phyloP scores from a whole-genome alignment of 306 rosid genomes.

The Lathyrus aphaca region DNA sequence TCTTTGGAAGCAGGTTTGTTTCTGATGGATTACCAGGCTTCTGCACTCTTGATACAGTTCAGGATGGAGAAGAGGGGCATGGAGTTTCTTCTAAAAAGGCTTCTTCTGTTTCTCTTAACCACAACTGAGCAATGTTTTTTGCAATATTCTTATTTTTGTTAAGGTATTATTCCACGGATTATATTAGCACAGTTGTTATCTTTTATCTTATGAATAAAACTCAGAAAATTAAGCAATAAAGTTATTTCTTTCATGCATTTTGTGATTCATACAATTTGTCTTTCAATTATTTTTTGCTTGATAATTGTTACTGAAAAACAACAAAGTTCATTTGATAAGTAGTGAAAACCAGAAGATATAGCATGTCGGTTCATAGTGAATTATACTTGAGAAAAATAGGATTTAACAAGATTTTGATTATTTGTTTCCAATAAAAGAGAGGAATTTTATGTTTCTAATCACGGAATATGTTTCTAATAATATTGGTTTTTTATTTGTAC shows the following conservation, averaged over 20 bases:
- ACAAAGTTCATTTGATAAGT: constrained; percentile 4
- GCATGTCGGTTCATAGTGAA: constrained; percentile 16
- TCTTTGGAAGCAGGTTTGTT: constrained; percentile 56
- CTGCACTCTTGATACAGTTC: constrained; percentile 53
- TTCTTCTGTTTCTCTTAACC: constrained; percentile 49
- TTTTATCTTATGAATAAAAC: constrained; percentile 11
- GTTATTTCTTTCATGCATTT: constrained; percentile 6
- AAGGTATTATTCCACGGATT: constrained; percentile 17
- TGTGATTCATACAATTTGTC: constrained; percentile 33
- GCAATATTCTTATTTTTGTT: not conserved
- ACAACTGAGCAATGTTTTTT: not conserved
- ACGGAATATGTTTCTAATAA: not conserved
- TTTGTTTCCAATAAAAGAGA: not conserved
- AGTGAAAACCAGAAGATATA: constrained; percentile 25
- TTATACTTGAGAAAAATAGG: not conserved
- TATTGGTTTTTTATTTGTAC: not conserved
- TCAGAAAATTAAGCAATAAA: constrained; percentile 1
- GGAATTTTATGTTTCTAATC: too few relatives aligned
- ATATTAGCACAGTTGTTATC: constrained; percentile 2
- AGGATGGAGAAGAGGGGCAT: constrained; percentile 50
- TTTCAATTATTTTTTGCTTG: constrained; percentile 17
- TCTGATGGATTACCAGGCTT: constrained; percentile 52
- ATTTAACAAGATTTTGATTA: not conserved
- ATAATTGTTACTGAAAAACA: not conserved
- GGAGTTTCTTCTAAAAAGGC: constrained; percentile 49